These are phyloP conservation scores for Kalmusia sp. DNA, from an alignment of 2,329 filamentous ascomycete genomes.

Conservation along the genomic window DNA sequence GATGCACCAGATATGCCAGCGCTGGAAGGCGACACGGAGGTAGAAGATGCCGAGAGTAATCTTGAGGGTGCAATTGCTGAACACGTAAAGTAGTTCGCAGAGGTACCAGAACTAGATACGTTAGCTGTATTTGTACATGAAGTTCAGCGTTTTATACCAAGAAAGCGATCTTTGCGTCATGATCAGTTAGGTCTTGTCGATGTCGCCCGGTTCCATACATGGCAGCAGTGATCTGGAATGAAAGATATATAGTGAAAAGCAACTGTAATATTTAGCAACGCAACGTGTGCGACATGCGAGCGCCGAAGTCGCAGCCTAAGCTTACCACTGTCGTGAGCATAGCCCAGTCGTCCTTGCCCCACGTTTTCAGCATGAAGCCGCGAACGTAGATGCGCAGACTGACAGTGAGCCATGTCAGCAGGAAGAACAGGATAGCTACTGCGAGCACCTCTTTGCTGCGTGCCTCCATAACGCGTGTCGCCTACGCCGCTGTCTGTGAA, in stretches of 20 bases:
- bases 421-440: conserved; percentile 47
- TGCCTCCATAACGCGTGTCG: conserved; percentile 20
- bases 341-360: conserved; percentile 51
- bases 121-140: conserved; percentile 15
- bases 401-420: conserved; percentile 48
- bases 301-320: background rate
- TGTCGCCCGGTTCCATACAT: conserved; percentile 50
- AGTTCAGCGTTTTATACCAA: conserved; percentile 22
- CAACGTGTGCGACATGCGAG: background rate
- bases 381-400: conserved; percentile 48
- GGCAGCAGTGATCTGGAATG: conserved; percentile 48
- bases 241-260: conserved; percentile 50
- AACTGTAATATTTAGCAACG: conserved; percentile 25
- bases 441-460: conserved; percentile 31
- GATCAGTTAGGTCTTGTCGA: conserved; percentile 39
- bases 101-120: conserved; percentile 58
- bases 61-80: conserved; percentile 57
- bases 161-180: conserved; percentile 37
- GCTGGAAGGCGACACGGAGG: conserved; percentile 57
- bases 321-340: conserved; percentile 48
- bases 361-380: conserved; percentile 43
- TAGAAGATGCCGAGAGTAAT: conserved; percentile 62
- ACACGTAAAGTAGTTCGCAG: conserved; percentile 62
- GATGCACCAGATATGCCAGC: conserved; percentile 55
- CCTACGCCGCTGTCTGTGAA: background rate